Conservation (phyloP, 495 filamentous ascomycete genomes). For the Penicillium salamii region DNA sequence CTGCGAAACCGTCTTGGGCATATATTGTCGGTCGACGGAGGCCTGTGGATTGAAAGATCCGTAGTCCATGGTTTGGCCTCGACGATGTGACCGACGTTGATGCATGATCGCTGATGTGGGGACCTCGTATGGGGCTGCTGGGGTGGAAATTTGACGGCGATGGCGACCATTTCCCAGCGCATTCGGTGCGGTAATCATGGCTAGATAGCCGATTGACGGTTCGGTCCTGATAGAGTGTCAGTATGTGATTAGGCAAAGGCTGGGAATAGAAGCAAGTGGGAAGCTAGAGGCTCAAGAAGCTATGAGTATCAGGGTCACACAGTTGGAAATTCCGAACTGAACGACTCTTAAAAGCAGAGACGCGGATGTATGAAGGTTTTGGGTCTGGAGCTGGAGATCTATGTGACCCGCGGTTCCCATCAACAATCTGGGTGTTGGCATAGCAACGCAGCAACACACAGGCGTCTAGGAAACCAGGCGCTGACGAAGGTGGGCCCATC, state of each 20-base stretch:
- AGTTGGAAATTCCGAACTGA: slow-evolving; percentile 11
- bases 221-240: slow-evolving; percentile 38
- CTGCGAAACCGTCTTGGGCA: slow-evolving; percentile 27
- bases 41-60: slow-evolving; percentile 48
- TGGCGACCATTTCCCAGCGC: slow-evolving; percentile 51
- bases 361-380: slow-evolving; percentile 24
- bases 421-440: slow-evolving; percentile 47
- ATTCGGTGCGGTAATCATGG: slow-evolving; percentile 23
- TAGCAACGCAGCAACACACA: slow-evolving; percentile 31
- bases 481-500: slow-evolving; percentile 23
- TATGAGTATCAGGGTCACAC: slow-evolving; percentile 12
- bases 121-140: slow-evolving; percentile 62
- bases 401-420: slow-evolving; percentile 37
- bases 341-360: slow-evolving; percentile 23
- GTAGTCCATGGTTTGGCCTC: slow-evolving; percentile 78
- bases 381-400: slow-evolving; percentile 34
- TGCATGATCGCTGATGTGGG: slow-evolving; percentile 26
- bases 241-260: slow-evolving; percentile 31
- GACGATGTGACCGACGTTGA: slow-evolving; percentile 53
- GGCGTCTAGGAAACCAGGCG: slow-evolving; percentile 34
- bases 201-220: slow-evolving; percentile 24
- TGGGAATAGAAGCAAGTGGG: slow-evolving; percentile 13
- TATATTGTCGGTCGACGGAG: slow-evolving; percentile 17
- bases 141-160: slow-evolving; percentile 86
- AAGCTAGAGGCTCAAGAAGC: slow-evolving; percentile 21